phyloP scores from a whole-genome alignment of 257 asterid genomes.

The Avicennia marina region DNA sequence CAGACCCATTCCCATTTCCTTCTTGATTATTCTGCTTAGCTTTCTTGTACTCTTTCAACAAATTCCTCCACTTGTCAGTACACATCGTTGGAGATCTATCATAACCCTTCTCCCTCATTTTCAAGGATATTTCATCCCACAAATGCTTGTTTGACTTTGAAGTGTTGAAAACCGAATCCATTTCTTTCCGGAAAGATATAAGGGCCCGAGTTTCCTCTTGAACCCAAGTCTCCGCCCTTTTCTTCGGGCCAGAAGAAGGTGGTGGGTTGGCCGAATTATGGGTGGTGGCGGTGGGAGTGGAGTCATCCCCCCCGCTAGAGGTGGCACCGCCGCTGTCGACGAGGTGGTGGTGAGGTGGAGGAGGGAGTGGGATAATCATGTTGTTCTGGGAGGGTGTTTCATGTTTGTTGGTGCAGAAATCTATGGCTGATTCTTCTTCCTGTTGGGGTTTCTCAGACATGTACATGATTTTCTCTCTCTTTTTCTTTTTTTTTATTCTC shows the following conservation, averaged over 20 bases:
- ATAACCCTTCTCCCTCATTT: slow-evolving; percentile 88
- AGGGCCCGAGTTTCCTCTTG: slow-evolving; percentile 77
- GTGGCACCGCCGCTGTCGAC: not conserved
- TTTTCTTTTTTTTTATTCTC: too few relatives aligned
- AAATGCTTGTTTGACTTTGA: slow-evolving; percentile 78
- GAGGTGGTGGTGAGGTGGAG: not conserved
- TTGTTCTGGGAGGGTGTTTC: not conserved
- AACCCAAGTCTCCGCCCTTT: slow-evolving; percentile 89
- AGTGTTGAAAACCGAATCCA: slow-evolving; percentile 70
- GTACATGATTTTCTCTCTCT: not conserved
- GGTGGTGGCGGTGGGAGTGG: slow-evolving; percentile 21
- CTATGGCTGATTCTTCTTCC: not conserved
- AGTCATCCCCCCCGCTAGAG: not conserved
- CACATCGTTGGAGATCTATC: slow-evolving; percentile 95
- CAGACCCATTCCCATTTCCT: slow-evolving; percentile 41
- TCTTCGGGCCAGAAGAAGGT: slow-evolving; percentile 53
- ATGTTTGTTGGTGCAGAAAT: not conserved
- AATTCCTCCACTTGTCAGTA: slow-evolving; percentile 92
- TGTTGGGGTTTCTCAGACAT: not conserved
- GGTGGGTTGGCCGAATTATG: slow-evolving; percentile 26
- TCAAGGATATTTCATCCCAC: slow-evolving; percentile 82
- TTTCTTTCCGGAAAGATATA: slow-evolving; percentile 66
- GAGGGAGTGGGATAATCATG: not conserved
- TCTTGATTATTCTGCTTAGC: slow-evolving; percentile 54
- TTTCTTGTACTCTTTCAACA: slow-evolving; percentile 82